phyloP scores from a whole-genome alignment of 2,329 filamentous ascomycete species.

The Fusarium hostae region DNA sequence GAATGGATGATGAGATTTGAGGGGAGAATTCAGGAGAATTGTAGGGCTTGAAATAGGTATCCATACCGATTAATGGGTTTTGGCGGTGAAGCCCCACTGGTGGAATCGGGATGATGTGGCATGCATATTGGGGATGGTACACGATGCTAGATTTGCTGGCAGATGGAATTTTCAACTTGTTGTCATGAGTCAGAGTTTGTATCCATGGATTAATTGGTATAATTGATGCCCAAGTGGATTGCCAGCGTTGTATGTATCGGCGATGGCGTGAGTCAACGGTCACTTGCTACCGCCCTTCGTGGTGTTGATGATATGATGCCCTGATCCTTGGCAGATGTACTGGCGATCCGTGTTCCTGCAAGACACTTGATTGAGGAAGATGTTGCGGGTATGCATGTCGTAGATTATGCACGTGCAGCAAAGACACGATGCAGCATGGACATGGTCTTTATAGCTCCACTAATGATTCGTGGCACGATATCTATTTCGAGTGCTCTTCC shows the following conservation, averaged over 20 bases:
- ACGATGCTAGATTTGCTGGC: constrained; percentile 24
- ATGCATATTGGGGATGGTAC: constrained; percentile 19
- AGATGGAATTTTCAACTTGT: neutral
- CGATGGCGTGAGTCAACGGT: neutral
- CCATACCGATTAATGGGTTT: constrained; percentile 15
- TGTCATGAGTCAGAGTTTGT: constrained; percentile 23
- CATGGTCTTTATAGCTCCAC: neutral
- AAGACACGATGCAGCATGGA: constrained; percentile 1
- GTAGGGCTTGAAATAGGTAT: neutral
- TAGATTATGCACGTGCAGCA: constrained; percentile 5
- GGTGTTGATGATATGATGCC: neutral
- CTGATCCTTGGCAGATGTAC: neutral
- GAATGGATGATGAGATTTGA: neutral
- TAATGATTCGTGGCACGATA: neutral
- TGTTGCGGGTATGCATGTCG: constrained; percentile 2
- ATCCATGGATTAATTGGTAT: constrained; percentile 5
- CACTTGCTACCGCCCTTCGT: neutral
- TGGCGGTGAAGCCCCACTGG: constrained; percentile 31
- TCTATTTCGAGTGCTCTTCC: neutral
- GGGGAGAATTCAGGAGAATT: neutral
- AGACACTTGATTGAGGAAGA: neutral
- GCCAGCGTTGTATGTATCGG: neutral
- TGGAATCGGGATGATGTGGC: constrained; percentile 27
- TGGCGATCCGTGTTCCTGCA: constrained; percentile 1
- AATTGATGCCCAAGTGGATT: constrained; percentile 20